Evolutionary conservation across 1,284 basidiomycete genomes (phyloP).

Genomic region (Fereydounia khargensis): DNA sequence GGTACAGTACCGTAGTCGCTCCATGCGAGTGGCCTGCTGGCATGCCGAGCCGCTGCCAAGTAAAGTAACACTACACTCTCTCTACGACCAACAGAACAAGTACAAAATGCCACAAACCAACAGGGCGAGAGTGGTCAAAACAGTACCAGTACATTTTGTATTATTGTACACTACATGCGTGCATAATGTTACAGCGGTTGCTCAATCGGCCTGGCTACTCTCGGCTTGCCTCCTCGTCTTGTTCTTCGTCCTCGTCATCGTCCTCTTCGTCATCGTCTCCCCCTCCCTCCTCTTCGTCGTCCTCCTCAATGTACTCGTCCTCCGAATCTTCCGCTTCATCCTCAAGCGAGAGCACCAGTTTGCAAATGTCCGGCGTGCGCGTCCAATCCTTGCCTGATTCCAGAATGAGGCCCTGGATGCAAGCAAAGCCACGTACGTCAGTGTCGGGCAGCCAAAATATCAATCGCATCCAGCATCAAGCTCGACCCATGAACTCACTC

Average conservation of each 20-base stretch:
- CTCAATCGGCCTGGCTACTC: too few relatives aligned
- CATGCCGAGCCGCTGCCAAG: too few relatives aligned
- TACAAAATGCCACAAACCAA: too few relatives aligned
- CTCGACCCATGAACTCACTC: slow-evolving; percentile 20
- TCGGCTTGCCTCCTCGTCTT: slow-evolving; percentile 7
- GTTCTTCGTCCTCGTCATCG: slow-evolving; percentile 13
- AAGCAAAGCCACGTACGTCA: not conserved
- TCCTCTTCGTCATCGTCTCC: slow-evolving; percentile 8
- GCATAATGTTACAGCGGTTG: too few relatives aligned
- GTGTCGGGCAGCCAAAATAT: not conserved
- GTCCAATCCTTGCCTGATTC: slow-evolving; percentile 36
- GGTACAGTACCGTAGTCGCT: too few relatives aligned
- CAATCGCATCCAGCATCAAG: too few relatives aligned
- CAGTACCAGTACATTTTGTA: too few relatives aligned
- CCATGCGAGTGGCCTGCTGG: too few relatives aligned
- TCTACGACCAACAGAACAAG: too few relatives aligned
- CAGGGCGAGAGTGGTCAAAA: too few relatives aligned
- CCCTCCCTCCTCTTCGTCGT: slow-evolving; percentile 6
- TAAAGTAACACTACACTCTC: too few relatives aligned
- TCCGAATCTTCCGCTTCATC: slow-evolving; percentile 33
- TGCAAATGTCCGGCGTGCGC: slow-evolving; percentile 11
- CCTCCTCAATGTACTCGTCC: slow-evolving; percentile 30
- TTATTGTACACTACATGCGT: too few relatives aligned
- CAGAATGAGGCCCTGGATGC: slow-evolving; percentile 20
- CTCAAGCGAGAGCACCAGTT: slow-evolving; percentile 26